These are phyloP conservation scores for Pseudozyma tsukubaensis DNA, from an alignment of 1,284 basidiomycete species.

Conservation along the genomic window DNA sequence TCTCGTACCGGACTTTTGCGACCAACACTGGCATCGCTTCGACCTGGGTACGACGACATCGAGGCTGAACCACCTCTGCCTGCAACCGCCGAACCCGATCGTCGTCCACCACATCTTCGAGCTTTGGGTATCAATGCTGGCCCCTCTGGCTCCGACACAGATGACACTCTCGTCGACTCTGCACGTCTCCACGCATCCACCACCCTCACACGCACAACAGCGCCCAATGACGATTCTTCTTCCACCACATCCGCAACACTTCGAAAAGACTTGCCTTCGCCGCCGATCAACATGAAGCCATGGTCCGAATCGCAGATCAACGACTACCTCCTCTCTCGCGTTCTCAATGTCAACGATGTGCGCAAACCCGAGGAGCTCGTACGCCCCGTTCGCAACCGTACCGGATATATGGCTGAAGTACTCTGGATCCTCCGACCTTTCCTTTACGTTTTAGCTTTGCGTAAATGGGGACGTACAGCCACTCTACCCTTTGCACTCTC, in stretches of 20 bases:
- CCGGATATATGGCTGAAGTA: slow-evolving; percentile 48
- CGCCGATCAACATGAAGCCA: slow-evolving; percentile 31
- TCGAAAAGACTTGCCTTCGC: slow-evolving; percentile 27
- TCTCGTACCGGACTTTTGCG: slow-evolving; percentile 56
- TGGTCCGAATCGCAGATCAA: slow-evolving; percentile 63
- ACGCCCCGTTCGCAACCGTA: slow-evolving; percentile 39
- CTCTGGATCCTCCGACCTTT: slow-evolving; percentile 62
- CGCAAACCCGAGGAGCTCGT: slow-evolving; percentile 61
- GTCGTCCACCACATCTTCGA: slow-evolving; percentile 34
- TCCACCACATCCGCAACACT: not conserved
- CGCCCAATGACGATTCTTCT: not conserved
- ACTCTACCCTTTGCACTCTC: slow-evolving; percentile 56
- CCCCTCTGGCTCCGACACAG: slow-evolving; percentile 53
- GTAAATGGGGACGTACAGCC: slow-evolving; percentile 55
- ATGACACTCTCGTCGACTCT: slow-evolving; percentile 60
- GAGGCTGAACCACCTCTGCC: slow-evolving; percentile 4
- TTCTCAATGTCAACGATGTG: slow-evolving; percentile 63
- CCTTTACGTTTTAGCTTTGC: slow-evolving; percentile 61
- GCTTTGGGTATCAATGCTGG: slow-evolving; percentile 38
- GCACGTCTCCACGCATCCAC: slow-evolving; percentile 33
- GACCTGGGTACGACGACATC: slow-evolving; percentile 32
- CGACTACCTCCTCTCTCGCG: slow-evolving; percentile 63
- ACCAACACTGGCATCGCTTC: slow-evolving; percentile 58
- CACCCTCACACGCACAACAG: slow-evolving; percentile 11
- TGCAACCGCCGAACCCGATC: slow-evolving; percentile 12